A percentile compares a stretch with the other conserved stretches of the same genome.
Conservation (phyloP, 139 green algal species). For the Micractinium conductrix region DNA sequence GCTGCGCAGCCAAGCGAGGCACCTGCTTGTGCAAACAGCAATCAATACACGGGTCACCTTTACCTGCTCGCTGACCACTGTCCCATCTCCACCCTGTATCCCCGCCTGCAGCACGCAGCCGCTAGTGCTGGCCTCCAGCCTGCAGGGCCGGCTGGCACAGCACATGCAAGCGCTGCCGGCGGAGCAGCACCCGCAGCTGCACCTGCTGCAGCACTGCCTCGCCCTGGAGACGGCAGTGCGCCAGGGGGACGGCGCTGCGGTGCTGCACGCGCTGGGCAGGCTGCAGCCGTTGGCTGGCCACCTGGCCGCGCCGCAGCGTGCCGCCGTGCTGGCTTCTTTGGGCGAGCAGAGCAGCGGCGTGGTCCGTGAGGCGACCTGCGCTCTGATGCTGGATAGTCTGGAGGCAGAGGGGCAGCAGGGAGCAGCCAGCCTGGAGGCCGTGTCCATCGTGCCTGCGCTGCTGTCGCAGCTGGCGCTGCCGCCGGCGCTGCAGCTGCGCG, state of each 20-base stretch:
- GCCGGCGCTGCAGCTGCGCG: neutral
- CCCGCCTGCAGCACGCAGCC: neutral
- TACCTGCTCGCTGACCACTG: neutral
- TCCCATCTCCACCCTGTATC: neutral
- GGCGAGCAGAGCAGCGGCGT: neutral
- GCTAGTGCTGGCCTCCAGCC: constrained; percentile 27
- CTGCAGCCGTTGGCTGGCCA: constrained; percentile 2
- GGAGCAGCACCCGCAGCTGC: neutral
- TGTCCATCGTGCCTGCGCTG: neutral
- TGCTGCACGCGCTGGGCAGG: neutral
- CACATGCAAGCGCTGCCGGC: neutral
- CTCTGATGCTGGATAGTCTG: constrained; percentile 11
- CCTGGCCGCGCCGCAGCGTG: neutral
- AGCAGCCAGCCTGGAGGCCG: neutral
- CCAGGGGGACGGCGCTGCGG: neutral
- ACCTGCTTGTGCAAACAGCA: no score
- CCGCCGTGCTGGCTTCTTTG: neutral
- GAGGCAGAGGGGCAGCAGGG: neutral
- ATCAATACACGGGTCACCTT: no score
- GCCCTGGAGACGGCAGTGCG: neutral
- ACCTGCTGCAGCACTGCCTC: constrained; percentile 26
- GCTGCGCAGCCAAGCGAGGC: no score
- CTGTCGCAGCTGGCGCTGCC: neutral
- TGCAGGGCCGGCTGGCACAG: constrained; percentile 8
- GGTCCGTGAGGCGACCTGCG: neutral